These are phyloP conservation scores for Botrytis fabae DNA, from an alignment of 2,329 filamentous ascomycete species.

Conservation along the genomic window DNA sequence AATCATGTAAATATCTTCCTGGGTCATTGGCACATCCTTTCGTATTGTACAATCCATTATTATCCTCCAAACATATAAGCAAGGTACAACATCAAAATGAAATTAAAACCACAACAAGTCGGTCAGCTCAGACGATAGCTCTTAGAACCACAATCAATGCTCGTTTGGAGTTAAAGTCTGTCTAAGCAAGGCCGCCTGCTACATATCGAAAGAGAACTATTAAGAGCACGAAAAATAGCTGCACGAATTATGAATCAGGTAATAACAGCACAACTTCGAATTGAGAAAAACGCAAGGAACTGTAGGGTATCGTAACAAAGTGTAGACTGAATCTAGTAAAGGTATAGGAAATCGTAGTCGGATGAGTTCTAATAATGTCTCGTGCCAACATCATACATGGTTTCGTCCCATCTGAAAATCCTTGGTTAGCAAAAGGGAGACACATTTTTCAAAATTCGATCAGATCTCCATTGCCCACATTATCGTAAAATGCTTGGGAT, in stretches of 20 bases:
- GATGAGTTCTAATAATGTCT: conserved; percentile 5
- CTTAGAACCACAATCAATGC: not conserved
- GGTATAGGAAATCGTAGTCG: not conserved
- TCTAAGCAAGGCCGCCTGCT: not conserved
- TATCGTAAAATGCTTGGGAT: not conserved
- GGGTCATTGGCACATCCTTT: not conserved
- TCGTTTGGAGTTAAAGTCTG: no score
- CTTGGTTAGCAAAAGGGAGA: conserved; percentile 1
- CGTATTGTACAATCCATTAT: not conserved
- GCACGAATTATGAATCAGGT: not conserved
- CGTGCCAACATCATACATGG: conserved; percentile 32
- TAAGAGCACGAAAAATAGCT: not conserved
- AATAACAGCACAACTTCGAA: not conserved
- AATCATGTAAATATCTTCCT: not conserved
- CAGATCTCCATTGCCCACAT: not conserved
- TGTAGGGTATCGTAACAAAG: not conserved
- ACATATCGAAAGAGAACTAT: not conserved
- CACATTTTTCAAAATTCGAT: not conserved
- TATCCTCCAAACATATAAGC: not conserved
- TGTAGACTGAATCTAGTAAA: not conserved
- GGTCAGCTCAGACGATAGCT: not conserved
- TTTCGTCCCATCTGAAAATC: conserved; percentile 26
- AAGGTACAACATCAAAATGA: not conserved
- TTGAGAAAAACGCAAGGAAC: not conserved
- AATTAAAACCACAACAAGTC: not conserved